phyloP scores from a whole-genome alignment of 2,329 filamentous ascomycete genomes.

The Calonectria pseudoreteaudii region DNA sequence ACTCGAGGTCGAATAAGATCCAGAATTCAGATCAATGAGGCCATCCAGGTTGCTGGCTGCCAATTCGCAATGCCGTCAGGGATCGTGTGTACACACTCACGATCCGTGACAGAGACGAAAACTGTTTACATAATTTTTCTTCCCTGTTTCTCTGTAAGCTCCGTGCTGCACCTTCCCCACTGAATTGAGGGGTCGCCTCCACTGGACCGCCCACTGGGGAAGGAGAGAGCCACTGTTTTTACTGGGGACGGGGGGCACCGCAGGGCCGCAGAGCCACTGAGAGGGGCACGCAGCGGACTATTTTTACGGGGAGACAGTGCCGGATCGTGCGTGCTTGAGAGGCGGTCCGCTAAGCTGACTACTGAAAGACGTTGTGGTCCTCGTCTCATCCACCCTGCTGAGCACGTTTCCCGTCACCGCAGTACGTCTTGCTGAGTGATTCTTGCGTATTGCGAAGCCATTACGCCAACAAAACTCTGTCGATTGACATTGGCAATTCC shows the following conservation, averaged over 20 bases:
- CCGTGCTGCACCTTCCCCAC: slow-evolving; percentile 18
- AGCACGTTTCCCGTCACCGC: slow-evolving; percentile 40
- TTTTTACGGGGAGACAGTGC: slow-evolving; percentile 3
- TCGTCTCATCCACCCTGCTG: slow-evolving; percentile 40
- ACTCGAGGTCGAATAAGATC: neutral
- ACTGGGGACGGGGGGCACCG: slow-evolving; percentile 8
- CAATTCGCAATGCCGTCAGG: neutral
- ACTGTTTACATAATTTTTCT: slow-evolving; percentile 13
- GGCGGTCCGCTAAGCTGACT: neutral
- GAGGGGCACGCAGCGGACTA: slow-evolving; percentile 1
- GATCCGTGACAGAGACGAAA: neutral
- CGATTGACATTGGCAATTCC: neutral
- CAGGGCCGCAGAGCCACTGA: slow-evolving; percentile 2
- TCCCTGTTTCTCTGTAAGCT: neutral
- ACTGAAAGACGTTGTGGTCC: neutral
- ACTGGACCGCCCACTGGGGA: slow-evolving; percentile 13
- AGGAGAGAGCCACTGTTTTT: neutral
- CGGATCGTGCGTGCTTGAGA: slow-evolving; percentile 2
- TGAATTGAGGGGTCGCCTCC: slow-evolving; percentile 15
- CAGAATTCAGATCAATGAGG: neutral
- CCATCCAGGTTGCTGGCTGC: neutral
- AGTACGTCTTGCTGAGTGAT: slow-evolving; percentile 32
- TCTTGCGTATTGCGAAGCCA: slow-evolving; percentile 33
- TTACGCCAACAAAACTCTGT: slow-evolving; percentile 37
- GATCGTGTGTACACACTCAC: neutral